Evolutionary conservation across 805 yeast species (phyloP).

Genomic region (Monosporozyma siamensis): DNA sequence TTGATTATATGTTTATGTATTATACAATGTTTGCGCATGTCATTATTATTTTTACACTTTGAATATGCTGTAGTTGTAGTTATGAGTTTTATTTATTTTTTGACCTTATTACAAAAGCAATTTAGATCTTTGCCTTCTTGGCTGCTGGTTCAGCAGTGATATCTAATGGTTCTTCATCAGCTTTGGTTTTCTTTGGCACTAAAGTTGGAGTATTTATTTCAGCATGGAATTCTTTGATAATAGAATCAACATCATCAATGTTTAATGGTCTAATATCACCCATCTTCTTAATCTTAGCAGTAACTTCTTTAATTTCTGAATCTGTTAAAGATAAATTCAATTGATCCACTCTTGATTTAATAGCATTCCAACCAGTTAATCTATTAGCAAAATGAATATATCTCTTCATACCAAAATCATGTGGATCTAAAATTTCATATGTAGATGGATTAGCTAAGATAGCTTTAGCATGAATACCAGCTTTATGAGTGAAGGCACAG

Average conservation of each 20-base stretch:
- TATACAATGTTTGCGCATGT: too few species aligned
- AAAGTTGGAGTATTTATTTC: slow-evolving; percentile 51
- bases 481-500: slow-evolving; percentile 99
- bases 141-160: slow-evolving; percentile 20
- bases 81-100: background rate
- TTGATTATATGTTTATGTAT: too few species aligned
- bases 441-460: slow-evolving; percentile 97
- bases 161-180: slow-evolving; percentile 5
- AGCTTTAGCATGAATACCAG: slow-evolving; percentile 99
- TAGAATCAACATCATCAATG: slow-evolving; percentile 95
- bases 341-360: slow-evolving; percentile 96
- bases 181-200: slow-evolving; percentile 16
- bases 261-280: slow-evolving; percentile 93
- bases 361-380: slow-evolving; percentile 98
- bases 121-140: slow-evolving; percentile 24
- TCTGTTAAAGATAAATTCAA: slow-evolving; percentile 82
- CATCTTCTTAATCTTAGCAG: slow-evolving; percentile 81
- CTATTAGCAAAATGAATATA: slow-evolving; percentile 97
- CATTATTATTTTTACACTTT: too few species aligned
- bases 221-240: slow-evolving; percentile 87
- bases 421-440: slow-evolving; percentile 91
- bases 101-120: too few species aligned
- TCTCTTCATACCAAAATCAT: slow-evolving; percentile 91
- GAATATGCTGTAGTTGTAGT: background rate
- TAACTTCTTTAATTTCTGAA: slow-evolving; percentile 90